Percentiles rank a stretch among this genome's conserved stretches.
These are phyloP conservation scores for Hymenoscyphus fructigenus DNA, from an alignment of 2,329 filamentous ascomycete species.

Conservation along the genomic window DNA sequence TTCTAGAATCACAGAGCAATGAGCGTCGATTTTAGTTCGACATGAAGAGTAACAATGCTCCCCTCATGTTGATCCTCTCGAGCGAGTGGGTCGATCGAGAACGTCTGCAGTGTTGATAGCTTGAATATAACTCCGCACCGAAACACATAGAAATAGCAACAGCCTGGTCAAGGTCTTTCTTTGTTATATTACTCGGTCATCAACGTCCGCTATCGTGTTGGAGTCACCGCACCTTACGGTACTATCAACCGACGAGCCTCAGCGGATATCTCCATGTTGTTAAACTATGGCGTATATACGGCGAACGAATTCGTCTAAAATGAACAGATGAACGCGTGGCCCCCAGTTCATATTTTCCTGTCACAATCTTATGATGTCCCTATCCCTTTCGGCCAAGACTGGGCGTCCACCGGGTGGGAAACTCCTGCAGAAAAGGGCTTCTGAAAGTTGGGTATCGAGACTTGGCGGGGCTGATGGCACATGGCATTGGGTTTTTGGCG, in stretches of 20 bases:
- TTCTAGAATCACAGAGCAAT: too few species aligned
- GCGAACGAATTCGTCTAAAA: neutral
- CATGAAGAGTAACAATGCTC: too few species aligned
- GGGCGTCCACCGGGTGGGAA: too few species aligned
- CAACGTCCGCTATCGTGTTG: neutral
- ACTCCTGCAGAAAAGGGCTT: neutral
- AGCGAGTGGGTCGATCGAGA: too few species aligned
- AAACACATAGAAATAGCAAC: too few species aligned
- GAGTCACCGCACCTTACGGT: too few species aligned
- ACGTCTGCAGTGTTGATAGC: too few species aligned
- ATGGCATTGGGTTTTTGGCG: neutral
- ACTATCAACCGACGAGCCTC: slow-evolving; percentile 13
- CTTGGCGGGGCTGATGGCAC: neutral
- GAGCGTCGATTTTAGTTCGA: too few species aligned
- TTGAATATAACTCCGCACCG: too few species aligned
- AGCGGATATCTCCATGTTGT: neutral
- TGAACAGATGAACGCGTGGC: neutral
- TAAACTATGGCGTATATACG: neutral
- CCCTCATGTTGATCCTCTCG: too few species aligned
- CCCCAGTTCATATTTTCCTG: neutral
- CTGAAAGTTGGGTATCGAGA: neutral
- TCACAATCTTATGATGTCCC: neutral
- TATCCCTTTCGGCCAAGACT: too few species aligned
- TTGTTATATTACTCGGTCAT: slow-evolving; percentile 5
- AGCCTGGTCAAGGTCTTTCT: neutral